These are phyloP conservation scores for Dendrobium huoshanense DNA, from an alignment of 106 monocot species.

Conservation along the genomic window DNA sequence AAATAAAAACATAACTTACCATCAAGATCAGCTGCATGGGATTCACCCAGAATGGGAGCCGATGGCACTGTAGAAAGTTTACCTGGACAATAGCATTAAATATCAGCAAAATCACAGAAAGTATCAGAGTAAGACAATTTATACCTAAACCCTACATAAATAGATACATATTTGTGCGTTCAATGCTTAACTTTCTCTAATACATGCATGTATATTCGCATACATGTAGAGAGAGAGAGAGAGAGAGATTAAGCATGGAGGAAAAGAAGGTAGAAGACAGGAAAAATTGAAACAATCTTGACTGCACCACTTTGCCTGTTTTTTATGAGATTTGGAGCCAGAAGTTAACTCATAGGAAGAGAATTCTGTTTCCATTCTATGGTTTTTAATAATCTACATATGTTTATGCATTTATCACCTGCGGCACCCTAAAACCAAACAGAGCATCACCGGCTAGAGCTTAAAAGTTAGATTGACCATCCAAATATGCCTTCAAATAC, in stretches of 20 bases:
- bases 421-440: not conserved
- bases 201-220: too few species aligned
- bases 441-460: not conserved
- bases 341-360: not conserved
- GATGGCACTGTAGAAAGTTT: constrained; percentile 21
- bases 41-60: constrained; percentile 29
- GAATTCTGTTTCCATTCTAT: not conserved
- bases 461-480: not conserved
- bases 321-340: not conserved
- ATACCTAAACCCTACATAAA: not conserved
- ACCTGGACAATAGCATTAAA: constrained; percentile 21
- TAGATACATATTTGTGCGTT: too few species aligned
- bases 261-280: too few species aligned
- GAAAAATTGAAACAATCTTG: not conserved
- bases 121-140: not conserved
- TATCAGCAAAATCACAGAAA: not conserved
- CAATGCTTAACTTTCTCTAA: too few species aligned
- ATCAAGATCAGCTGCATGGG: constrained; percentile 14
- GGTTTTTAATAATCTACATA: not conserved
- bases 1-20: constrained; percentile 9
- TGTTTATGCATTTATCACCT: not conserved
- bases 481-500: not conserved
- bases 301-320: not conserved
- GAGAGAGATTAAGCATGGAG: too few species aligned
- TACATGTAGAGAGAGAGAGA: too few species aligned